These are phyloP conservation scores for Kurtzmaniella cleridarum DNA, from an alignment of 805 yeast species.

Conservation along the genomic window DNA sequence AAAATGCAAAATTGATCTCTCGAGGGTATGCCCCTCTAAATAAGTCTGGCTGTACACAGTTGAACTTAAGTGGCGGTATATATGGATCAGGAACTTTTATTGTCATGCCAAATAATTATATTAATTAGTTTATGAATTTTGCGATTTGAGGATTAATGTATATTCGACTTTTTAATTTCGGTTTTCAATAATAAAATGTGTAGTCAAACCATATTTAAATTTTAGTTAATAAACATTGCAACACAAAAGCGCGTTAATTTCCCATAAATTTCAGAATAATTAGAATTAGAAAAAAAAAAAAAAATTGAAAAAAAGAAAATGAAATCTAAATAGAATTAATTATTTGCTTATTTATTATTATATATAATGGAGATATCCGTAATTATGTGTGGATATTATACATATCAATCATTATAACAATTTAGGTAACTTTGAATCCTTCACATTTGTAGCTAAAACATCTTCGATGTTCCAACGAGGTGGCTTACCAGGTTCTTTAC, in stretches of 20 bases:
- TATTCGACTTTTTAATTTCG: no score
- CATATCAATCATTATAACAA: constrained; percentile 11
- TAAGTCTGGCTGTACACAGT: constrained; percentile 60
- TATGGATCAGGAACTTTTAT: constrained; percentile 18
- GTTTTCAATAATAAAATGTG: no score
- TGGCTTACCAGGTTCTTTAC: constrained; percentile 43
- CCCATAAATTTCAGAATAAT: no score
- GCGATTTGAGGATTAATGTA: no score
- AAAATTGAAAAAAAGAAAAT: no score
- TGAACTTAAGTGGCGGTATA: constrained; percentile 78
- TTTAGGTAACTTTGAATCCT: constrained; percentile 44
- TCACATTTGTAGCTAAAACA: constrained; percentile 66
- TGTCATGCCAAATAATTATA: neutral
- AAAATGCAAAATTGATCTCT: constrained; percentile 61
- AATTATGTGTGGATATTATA: neutral
- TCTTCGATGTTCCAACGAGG: constrained; percentile 81
- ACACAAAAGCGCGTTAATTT: no score
- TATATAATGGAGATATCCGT: neutral
- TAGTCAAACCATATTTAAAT: no score
- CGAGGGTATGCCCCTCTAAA: constrained; percentile 88
- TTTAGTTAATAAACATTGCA: no score
- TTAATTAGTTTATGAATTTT: no score
- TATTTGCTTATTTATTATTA: neutral
- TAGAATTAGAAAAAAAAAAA: no score
- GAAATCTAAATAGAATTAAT: no score